Evolutionary conservation across 2,329 filamentous ascomycete species (phyloP), one percentile per base, ranked within the genome.

Genomic region (Chrysoporthe puriensis): DNA sequence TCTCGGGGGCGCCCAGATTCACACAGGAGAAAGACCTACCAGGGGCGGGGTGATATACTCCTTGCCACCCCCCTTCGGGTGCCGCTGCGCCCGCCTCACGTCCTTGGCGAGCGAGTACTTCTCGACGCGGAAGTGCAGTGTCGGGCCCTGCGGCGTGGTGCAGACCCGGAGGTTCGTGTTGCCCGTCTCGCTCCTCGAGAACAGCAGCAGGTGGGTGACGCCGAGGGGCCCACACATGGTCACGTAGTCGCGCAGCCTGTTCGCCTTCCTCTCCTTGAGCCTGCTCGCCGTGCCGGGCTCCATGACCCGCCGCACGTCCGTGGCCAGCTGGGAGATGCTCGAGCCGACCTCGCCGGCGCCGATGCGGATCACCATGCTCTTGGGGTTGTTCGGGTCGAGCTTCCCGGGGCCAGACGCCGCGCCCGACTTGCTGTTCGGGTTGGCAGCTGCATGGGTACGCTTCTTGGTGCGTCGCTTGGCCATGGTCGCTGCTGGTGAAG

Each of bases 311-410:
- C 96, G 90, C 68, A 98, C 92, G 81, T 99, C 96, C 73, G 91
- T 90, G 32, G 95, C 94, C 73, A 99, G 84, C 81, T 98, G 94
- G 77, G 91, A 95, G 74, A 99, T 87, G 78, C 92, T 97, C 69
- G 93, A 88, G 67, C 96, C 96, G 63, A 99, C 93, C 77, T 97
- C 93, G 74, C 94, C 92, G 73, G 94, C 95, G 74, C 96, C 96
- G 75, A 97, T 94, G 73, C 96, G 92, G 79, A 99, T 97, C 68
- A 99, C 95, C 95, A 99, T 97, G 78, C 91, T 96, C 85, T 97
- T 97, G 44, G 96, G 96, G 63, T 89, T 86, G 71, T 89, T 88
- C 64, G 86, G 84, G 34, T 89, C 86, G 68, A 88, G 86, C 79
- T 89, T 88, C 67, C 87, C 85, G 56, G 84, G 82, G 71, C 86